Conservation (phyloP, 1,284 basidiomycete species). For the Apiotrichum brassicae region DNA sequence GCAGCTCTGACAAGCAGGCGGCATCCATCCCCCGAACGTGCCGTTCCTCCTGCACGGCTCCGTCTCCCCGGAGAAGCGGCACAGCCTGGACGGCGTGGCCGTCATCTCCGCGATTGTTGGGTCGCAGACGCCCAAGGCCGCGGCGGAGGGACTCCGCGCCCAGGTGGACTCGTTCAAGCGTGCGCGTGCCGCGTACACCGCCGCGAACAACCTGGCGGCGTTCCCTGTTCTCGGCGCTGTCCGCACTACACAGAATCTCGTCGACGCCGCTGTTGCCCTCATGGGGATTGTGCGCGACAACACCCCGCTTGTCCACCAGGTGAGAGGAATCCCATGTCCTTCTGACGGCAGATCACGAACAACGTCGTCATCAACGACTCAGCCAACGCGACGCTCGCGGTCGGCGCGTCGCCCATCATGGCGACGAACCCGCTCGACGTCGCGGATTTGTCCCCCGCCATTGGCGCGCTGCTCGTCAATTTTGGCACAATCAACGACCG, state of each 20-base stretch:
- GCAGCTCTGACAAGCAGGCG: constrained; percentile 61
- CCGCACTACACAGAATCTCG: constrained; percentile 33
- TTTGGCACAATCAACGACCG: constrained; percentile 74
- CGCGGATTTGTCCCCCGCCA: constrained; percentile 64
- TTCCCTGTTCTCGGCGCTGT: not conserved
- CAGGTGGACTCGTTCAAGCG: constrained; percentile 42
- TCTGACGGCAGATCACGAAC: constrained; percentile 68
- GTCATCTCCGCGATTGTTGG: constrained; percentile 84
- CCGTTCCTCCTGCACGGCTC: constrained; percentile 65
- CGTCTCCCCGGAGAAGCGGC: constrained; percentile 55
- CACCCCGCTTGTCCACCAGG: constrained; percentile 75
- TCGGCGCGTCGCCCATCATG: constrained; percentile 93
- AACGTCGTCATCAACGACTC: constrained; percentile 84
- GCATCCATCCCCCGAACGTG: constrained; percentile 70
- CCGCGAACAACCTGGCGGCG: constrained; percentile 11
- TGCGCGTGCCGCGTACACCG: constrained; percentile 9
- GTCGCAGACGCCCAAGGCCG: constrained; percentile 57
- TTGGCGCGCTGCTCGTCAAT: constrained; percentile 73
- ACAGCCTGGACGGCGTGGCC: constrained; percentile 70
- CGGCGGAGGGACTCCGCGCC: constrained; percentile 49
- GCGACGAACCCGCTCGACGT: constrained; percentile 76
- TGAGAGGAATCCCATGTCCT: constrained; percentile 32
- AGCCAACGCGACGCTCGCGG: constrained; percentile 82
- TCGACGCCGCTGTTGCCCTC: constrained; percentile 48
- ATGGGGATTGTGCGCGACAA: constrained; percentile 53